Evolutionary conservation across 805 yeast species (phyloP), one percentile per base, ranked within the genome.

Genomic region (Saccharomyces jurei): DNA sequence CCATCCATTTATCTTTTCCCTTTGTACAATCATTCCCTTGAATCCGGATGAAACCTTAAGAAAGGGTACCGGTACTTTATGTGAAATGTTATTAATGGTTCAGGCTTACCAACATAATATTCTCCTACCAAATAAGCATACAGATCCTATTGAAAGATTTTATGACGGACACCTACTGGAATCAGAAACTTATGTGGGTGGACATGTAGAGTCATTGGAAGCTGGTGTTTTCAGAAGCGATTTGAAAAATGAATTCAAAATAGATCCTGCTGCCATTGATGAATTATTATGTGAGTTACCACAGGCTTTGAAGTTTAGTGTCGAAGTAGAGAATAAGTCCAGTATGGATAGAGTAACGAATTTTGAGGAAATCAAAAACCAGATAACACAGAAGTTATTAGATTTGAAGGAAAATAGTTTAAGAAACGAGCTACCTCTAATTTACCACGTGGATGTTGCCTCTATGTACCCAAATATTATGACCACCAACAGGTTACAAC

Each of bases 391-490:
- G 0, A 74, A 77, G 60, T 74, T 94, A 13, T 55, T 77, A n/a
- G 87, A 77, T 2, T 71, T 94, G 51, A 83, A 81, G 57, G 68
- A 74, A 1, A 77, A 77, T 41, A 91, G 92, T 0, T 76, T 76
- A 41, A 76, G 97, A 60, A 68, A 69, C 11, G 98, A 94, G 63
- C 74, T 75, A 10, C 99, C 99, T 0, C 74, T 88, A 49, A 94
- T 94, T 58, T 94, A 95, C 64, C 99, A 94, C 66, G 96, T 95
- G 41, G 99, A 94, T 75, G 99, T 94, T 51, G 97, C 99, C 0
- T 94, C 99, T 1, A 94, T 94, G 99, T 94, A 94, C 66, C 99
- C 99, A 5, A 94, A 94, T 66, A 94, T 94, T 68, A 94, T 94
- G 98, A 89, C 96, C 6, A 87, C 98, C 0, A 94, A 94, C 71